Base-by-base conservation (phyloP, 2,329 filamentous ascomycete genomes). In the Pseudocercospora fijiensis region DNA sequence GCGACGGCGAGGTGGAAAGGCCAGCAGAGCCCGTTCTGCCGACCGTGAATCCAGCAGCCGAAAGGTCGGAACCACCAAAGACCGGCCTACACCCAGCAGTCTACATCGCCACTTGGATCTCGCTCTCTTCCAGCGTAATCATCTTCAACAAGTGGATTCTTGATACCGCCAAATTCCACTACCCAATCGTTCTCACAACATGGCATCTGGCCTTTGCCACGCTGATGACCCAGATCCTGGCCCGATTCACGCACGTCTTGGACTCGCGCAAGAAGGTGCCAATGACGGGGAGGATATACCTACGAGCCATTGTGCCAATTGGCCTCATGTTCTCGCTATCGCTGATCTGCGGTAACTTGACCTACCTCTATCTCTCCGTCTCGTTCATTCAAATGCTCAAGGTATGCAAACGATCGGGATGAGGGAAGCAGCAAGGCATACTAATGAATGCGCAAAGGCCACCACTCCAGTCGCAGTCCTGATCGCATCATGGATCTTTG, bases 321-420 rank as follows among this genome's bases (percentile, higher is more conserved):
- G 94, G 94, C 70, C 80, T 96, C 76, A 96, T 96, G 82, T 98
- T 97, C 87, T 95, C 90, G 77, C 83, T 97, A 82, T 95, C 90
- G 79, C 85, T 98, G 82, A 97, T 98, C 77, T 97, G 92, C 80
- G 92, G 93, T 76, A 98, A 98, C 82, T 81, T 96, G 80, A 92
- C 94, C 72, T 98, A 98, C 77, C 86, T 97, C 61, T 96, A 97
- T 80, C 86, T 98, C 66, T 95, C 90, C 70, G 94, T 98, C 64
- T 90, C 94, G 65, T 98, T 98, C 79, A 98, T 98, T 75, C 94
- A 98, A 84, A 98, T 98, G 94, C 88, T 98, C 78, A 98, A 98
- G 90, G 90, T 92, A 57, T 20, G 57, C 22, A 58, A 56, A 27
- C 20, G 10, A 26, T 18, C 18, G 5, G 22, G 53, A 22, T 33